Percentiles rank a stretch among this genome's conserved stretches.
Conservation (phyloP, 495 filamentous ascomycete genomes). For the Daldinia caldariorum region DNA sequence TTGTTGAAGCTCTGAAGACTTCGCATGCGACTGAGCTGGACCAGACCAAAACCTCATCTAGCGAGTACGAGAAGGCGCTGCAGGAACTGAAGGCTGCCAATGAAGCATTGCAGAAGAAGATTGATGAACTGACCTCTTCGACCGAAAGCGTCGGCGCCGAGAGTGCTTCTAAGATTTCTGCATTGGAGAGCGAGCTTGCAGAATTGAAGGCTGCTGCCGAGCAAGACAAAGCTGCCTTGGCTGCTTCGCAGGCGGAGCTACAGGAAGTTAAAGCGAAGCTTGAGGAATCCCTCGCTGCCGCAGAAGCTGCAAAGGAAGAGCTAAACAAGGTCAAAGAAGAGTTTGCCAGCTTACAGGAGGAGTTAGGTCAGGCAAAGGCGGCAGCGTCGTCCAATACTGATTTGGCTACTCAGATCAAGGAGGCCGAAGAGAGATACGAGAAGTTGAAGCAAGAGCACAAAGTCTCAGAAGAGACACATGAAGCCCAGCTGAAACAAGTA, state of each 20-base stretch:
- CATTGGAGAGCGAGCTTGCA: conserved; percentile 54
- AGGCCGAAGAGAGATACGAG: conserved; percentile 55
- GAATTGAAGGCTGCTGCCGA: conserved; percentile 53
- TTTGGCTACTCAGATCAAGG: conserved; percentile 51
- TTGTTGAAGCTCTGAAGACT: conserved; percentile 53
- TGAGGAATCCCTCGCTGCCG: conserved; percentile 46
- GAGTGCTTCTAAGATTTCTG: conserved; percentile 49
- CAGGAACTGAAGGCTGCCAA: conserved; percentile 56
- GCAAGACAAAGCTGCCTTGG: conserved; percentile 53
- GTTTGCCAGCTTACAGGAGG: conserved; percentile 49
- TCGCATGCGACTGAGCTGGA: conserved; percentile 56
- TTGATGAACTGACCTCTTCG: conserved; percentile 54
- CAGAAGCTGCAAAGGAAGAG: conserved; percentile 50
- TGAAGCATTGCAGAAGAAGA: conserved; percentile 55
- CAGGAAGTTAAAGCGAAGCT: conserved; percentile 53
- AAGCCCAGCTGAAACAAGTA: conserved; percentile 59
- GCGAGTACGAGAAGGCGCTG: conserved; percentile 51
- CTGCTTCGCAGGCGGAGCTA: conserved; percentile 50
- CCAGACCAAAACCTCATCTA: conserved; percentile 46
- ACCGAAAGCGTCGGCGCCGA: conserved; percentile 40
- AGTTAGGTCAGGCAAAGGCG: conserved; percentile 55
- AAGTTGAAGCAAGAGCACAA: conserved; percentile 60
- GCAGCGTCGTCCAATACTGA: conserved; percentile 51
- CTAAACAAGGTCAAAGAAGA: conserved; percentile 52
- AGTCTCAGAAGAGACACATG: conserved; percentile 57